Conservation (phyloP, 2,329 filamentous ascomycete species). For the Ophiostoma fasciatum region DNA sequence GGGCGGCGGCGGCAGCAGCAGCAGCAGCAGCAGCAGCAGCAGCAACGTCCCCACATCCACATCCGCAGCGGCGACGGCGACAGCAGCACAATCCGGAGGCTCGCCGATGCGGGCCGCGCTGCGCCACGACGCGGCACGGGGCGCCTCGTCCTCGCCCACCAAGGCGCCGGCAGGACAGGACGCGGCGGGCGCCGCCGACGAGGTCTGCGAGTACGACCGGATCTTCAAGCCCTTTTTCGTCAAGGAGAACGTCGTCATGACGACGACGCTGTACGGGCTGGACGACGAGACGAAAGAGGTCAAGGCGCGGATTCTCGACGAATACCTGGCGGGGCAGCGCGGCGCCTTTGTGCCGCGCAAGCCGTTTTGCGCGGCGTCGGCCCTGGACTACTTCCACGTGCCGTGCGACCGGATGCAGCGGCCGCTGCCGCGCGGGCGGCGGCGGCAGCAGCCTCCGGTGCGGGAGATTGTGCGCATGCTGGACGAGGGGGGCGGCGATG, state of each 20-base stretch:
- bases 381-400: conserved; percentile 31
- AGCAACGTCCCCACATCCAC: conserved; percentile 11
- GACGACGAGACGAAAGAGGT: conserved; percentile 39
- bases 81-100: not conserved
- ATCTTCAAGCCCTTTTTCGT: conserved; percentile 72
- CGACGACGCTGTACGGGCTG: conserved; percentile 40
- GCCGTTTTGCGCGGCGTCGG: conserved; percentile 23
- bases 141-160: conserved; percentile 15
- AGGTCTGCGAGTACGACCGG: conserved; percentile 45
- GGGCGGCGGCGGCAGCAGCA: not conserved
- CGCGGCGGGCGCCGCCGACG: conserved; percentile 3
- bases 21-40: not conserved
- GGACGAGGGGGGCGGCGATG: conserved; percentile 23
- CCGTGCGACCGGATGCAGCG: conserved; percentile 11
- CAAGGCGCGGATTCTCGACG: conserved; percentile 37
- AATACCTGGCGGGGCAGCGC: conserved; percentile 32
- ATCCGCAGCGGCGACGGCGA: too few relatives aligned
- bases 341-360: conserved; percentile 24
- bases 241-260: conserved; percentile 57
- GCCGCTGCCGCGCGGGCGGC: conserved; percentile 16
- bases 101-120: not conserved
- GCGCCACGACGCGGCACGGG: not conserved
- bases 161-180: conserved; percentile 11
- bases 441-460: conserved; percentile 28
- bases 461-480: conserved; percentile 40